These are phyloP conservation scores for Podospora bellae-mahoneyi DNA, from an alignment of 495 filamentous ascomycete genomes.

Conservation along the genomic window DNA sequence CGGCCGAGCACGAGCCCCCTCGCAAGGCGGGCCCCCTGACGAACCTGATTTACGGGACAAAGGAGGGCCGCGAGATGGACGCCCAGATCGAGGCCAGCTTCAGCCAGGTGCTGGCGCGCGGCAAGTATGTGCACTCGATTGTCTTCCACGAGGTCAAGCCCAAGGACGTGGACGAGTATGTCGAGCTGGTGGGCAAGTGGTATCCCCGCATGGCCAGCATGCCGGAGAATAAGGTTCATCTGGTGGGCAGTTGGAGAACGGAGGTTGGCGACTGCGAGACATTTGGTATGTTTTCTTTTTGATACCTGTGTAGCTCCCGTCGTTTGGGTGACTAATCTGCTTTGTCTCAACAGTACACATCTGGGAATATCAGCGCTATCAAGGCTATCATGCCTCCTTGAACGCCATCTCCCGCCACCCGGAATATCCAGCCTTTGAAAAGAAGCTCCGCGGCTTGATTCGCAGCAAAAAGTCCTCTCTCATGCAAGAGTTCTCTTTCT, in stretches of 20 bases:
- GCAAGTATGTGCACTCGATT: constrained; percentile 98
- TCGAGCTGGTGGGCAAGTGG: constrained; percentile 84
- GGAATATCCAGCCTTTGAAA: constrained; percentile 77
- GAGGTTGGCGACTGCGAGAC: constrained; percentile 98
- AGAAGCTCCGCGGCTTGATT: constrained; percentile 75
- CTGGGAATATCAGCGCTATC: constrained; percentile 98
- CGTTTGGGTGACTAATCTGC: not conserved
- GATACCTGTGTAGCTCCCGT: not conserved
- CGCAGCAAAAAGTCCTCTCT: constrained; percentile 79
- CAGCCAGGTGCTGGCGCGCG: constrained; percentile 86
- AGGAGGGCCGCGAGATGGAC: constrained; percentile 88
- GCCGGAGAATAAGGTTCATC: constrained; percentile 84
- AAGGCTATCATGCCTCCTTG: constrained; percentile 90
- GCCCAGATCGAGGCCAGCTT: constrained; percentile 93
- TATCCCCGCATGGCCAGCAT: constrained; percentile 81
- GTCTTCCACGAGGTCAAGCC: constrained; percentile 96
- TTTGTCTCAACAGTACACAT: constrained; percentile 69
- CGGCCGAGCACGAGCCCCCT: constrained; percentile 39
- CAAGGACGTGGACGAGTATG: constrained; percentile 92
- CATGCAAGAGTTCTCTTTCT: constrained; percentile 99
- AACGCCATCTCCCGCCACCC: constrained; percentile 76
- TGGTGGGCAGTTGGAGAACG: constrained; percentile 97
- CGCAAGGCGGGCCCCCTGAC: constrained; percentile 54
- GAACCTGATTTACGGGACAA: constrained; percentile 90
- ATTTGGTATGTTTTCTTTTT: constrained; percentile 66